Base-by-base conservation (phyloP, 2,329 filamentous ascomycete species). In the Fusarium lyarnte region DNA sequence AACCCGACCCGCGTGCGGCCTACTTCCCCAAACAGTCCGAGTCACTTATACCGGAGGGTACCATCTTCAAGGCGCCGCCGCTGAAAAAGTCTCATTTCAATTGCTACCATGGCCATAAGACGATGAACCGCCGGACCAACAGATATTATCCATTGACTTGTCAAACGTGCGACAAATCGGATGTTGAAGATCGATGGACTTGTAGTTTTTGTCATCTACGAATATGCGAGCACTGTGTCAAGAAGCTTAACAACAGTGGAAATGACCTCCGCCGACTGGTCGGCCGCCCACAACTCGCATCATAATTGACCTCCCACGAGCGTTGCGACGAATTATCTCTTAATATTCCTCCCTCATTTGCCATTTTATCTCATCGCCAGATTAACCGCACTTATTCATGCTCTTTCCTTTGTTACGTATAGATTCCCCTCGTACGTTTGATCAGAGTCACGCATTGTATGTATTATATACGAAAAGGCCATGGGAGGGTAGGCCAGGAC, bases 161-260 rank as follows among this genome's bases (percentile, higher is more conserved):
- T 77, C 86, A 88, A 78, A 82, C 85, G 7, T 90, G 88, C 78
- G 82, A 82, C 58, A 81, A 80, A 63, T 80, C 81, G 54, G 86
- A 88, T 63, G 74, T 77, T 11, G 82, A 84, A 47, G 79, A 84
- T 69, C 84, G 87, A 39, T 85, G 81, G 79, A 81, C 81, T 25
- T 89, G 87, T 76, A 79, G 79, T 19, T 87, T 85, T 77, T 89
- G 87, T 78, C 81, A 84, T 65, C 73, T 89, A 52, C 84, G 87
- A 57, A 83, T 89, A 63, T 90, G 88, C 78, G 81, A 82, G 36
- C 70, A 79, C 5, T 90, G 88, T 72, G 77, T 81, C 42, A 83
- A 81, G 17, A 76, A 80, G 27, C 77, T 90, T 60, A 80, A 82
- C 31, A 76, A 75, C 29, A 81, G 83, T 51, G 80, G 82, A 42